Evolutionary conservation across 2,329 filamentous ascomycete genomes (phyloP), one percentile per base, ranked within the genome.

Genomic region (Paecilomyces sp.): DNA sequence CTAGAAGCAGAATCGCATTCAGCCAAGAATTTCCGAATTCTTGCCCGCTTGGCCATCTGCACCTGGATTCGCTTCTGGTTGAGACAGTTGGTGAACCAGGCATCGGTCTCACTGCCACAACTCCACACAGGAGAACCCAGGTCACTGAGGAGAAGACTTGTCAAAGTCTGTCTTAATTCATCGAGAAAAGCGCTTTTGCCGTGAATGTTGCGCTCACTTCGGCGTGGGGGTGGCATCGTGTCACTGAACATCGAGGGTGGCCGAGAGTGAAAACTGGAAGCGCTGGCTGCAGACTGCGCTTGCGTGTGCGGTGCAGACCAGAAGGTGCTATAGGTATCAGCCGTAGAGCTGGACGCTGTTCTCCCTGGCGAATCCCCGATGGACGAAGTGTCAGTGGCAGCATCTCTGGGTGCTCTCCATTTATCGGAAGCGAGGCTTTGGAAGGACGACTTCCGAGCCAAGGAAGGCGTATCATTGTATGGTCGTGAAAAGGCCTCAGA

Each of bases 71-170:
- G 81, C 75, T 64, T 79, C 76, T 67, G 81, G 76, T 84, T 83
- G 9, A 80, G 66, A 5, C 78, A 76, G 59, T 78, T 81, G 64
- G 67, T 74, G 65, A 97, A 94, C 89, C 93, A 97, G 2, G 81
- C 81, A 72, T 97, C 94, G 0, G 93, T 97, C 77, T 99, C 94
- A 51, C 92, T 96, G 2, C 94, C 94, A 56, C 85, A 85, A n/a
- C 87, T 86, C 73, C 95, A 94, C 1, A 97, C 88, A 31, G 91
- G 84, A 50, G 88, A 92, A 5, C 92, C 92, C 3, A 97, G 81
- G 71, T 99, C 94, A 56, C 93, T 97, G 28, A 97, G 78, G 1
- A 97, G 77, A 18, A 99, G 80, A 64, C 91, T 92, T 1, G 88
- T 93, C 47, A 97, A 77, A 0, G 87, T 89, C 70, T 92, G 89